Conservation (phyloP, 2,329 filamentous ascomycete genomes). For the Tolypocladium sp. region DNA sequence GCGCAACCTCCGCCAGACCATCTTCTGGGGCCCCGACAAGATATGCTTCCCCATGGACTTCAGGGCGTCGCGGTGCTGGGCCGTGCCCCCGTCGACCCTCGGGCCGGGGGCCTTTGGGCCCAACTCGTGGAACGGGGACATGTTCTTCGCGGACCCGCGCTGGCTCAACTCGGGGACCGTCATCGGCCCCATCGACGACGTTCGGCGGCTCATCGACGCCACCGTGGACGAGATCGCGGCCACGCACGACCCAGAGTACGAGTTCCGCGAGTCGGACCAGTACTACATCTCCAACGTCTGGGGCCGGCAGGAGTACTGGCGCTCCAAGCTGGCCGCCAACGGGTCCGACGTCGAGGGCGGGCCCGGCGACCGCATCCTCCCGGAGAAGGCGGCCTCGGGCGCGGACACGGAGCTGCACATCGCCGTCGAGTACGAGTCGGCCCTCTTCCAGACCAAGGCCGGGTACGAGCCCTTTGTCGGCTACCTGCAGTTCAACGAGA, state of each 20-base stretch:
- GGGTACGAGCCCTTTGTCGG: slow-evolving; percentile 24
- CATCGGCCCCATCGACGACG: slow-evolving; percentile 26
- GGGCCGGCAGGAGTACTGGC: slow-evolving; percentile 31
- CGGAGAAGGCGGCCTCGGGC: slow-evolving; percentile 8
- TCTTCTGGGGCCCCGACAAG: slow-evolving; percentile 37
- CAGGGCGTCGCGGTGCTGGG: slow-evolving; percentile 28
- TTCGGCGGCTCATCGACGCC: slow-evolving; percentile 16
- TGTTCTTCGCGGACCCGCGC: slow-evolving; percentile 22
- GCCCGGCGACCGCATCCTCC: slow-evolving; percentile 11
- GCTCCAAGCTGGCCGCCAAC: slow-evolving; percentile 17
- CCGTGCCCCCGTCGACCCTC: slow-evolving; percentile 25
- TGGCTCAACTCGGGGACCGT: slow-evolving; percentile 38
- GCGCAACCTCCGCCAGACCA: slow-evolving; percentile 24
- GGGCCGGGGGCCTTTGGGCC: slow-evolving; percentile 24
- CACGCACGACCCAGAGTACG: slow-evolving; percentile 20
- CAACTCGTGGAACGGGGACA: slow-evolving; percentile 20
- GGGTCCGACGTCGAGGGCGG: slow-evolving; percentile 9
- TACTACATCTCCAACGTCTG: slow-evolving; percentile 32
- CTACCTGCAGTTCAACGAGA: slow-evolving; percentile 20
- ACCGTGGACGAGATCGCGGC: slow-evolving; percentile 19
- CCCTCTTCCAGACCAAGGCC: slow-evolving; percentile 28
- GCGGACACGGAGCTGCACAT: slow-evolving; percentile 24
- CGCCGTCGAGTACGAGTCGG: slow-evolving; percentile 29
- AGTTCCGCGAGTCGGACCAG: slow-evolving; percentile 30
- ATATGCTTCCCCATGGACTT: slow-evolving; percentile 29